These are phyloP conservation scores for Echinosophora koreensis DNA, from an alignment of 306 rosid genomes.

Conservation along the genomic window DNA sequence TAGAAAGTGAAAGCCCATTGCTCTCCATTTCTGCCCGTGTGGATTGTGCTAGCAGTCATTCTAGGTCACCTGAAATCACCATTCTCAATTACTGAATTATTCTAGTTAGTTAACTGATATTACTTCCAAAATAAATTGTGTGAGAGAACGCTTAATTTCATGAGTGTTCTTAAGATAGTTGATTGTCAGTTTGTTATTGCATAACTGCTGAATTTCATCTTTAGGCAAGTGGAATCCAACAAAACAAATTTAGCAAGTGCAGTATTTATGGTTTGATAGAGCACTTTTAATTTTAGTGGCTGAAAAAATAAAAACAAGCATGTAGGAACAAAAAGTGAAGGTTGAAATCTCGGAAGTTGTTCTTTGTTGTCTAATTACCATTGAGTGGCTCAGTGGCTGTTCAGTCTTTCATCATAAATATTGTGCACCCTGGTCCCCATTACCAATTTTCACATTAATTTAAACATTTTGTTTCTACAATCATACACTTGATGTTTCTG, in stretches of 20 bases:
- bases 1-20: background rate
- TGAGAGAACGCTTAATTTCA: background rate
- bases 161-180: background rate
- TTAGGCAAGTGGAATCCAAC: conserved; percentile 4
- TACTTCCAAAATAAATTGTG: conserved; percentile 1
- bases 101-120: background rate
- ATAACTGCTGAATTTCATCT: conserved; percentile 12
- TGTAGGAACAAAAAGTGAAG: conserved; percentile 1
- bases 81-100: conserved; percentile 17
- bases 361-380: background rate
- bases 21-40: conserved; percentile 8
- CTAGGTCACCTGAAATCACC: conserved; percentile 24
- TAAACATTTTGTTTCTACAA: background rate
- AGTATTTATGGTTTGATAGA: conserved; percentile 12
- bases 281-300: background rate
- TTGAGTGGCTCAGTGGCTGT: background rate
- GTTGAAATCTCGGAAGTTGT: background rate
- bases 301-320: background rate
- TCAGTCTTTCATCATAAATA: background rate
- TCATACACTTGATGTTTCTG: conserved; percentile 33
- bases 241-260: background rate
- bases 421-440: background rate
- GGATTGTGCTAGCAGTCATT: conserved; percentile 13
- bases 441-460: conserved; percentile 10
- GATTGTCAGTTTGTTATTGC: conserved; percentile 1